Evolutionary conservation across 768 basidiomycete genomes (phyloP).

Genomic region (Hygrophorus pudorinus): DNA sequence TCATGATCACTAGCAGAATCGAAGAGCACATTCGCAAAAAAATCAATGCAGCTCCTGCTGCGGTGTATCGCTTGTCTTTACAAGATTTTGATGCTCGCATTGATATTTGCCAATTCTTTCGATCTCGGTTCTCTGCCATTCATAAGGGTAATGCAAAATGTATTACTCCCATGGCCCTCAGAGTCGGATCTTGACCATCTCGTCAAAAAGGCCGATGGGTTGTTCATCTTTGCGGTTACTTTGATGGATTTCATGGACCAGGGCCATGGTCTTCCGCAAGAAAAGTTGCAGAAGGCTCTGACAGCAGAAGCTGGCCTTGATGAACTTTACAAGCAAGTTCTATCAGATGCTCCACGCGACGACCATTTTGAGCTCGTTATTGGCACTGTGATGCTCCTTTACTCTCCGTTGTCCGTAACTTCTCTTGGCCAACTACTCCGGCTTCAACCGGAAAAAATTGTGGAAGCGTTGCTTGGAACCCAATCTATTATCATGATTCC

Average conservation of each 20-base stretch:
- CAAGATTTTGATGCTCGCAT: not conserved
- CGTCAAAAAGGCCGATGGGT: not conserved
- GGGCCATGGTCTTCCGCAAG: constrained; percentile 4
- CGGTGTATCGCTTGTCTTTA: not conserved
- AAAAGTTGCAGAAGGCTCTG: constrained; percentile 4
- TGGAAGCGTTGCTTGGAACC: constrained; percentile 1
- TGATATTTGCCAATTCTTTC: constrained; percentile 1
- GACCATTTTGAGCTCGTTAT: constrained; percentile 1
- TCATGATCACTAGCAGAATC: constrained; percentile 9
- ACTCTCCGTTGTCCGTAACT: not conserved
- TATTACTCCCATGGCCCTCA: not conserved
- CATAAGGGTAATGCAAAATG: not conserved
- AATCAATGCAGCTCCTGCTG: not conserved
- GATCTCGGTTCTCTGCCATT: not conserved
- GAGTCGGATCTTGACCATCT: not conserved
- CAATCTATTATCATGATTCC: constrained; percentile 9
- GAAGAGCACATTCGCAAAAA: constrained; percentile 7
- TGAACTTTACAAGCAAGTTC: constrained; percentile 3
- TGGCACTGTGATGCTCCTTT: constrained; percentile 4
- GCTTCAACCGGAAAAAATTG: constrained; percentile 3
- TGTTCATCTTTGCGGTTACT: not conserved
- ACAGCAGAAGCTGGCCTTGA: constrained; percentile 1
- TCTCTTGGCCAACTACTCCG: constrained; percentile 4
- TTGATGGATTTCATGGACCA: constrained; percentile 4
- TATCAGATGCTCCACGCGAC: not conserved